A percentile compares a stretch with the other conserved stretches of the same genome.
These are phyloP conservation scores for Quercus ilex DNA, from an alignment of 306 rosid genomes.

Conservation along the genomic window DNA sequence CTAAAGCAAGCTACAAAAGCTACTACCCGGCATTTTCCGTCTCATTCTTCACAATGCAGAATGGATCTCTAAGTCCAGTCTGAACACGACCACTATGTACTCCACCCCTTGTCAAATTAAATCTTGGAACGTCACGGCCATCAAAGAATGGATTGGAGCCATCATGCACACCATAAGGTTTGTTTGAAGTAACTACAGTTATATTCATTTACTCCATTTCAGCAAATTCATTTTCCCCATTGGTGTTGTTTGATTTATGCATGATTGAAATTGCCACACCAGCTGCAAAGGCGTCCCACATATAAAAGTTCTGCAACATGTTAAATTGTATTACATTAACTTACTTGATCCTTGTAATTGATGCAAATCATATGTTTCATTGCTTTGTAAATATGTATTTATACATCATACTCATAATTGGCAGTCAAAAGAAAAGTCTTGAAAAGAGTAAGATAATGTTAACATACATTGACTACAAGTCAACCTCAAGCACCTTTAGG, in stretches of 20 bases:
- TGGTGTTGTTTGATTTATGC: slow-evolving; percentile 42
- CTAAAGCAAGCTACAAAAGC: not conserved
- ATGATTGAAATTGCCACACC: slow-evolving; percentile 83
- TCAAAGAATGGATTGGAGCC: slow-evolving; percentile 85
- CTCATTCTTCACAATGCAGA: slow-evolving; percentile 63
- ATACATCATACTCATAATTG: not conserved
- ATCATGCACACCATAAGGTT: slow-evolving; percentile 77
- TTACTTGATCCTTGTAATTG: not conserved
- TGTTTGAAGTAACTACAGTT: slow-evolving; percentile 79
- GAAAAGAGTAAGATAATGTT: not conserved
- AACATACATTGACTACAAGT: not conserved
- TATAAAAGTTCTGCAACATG: slow-evolving; percentile 65
- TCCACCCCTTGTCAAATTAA: slow-evolving; percentile 53
- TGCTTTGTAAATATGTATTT: too few relatives aligned
- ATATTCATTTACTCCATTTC: slow-evolving; percentile 83
- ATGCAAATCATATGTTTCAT: not conserved
- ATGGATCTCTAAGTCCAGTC: slow-evolving; percentile 73
- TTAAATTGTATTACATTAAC: slow-evolving; percentile 11
- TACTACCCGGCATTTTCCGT: slow-evolving; percentile 77
- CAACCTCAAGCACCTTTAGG: not conserved
- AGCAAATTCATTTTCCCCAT: slow-evolving; percentile 79
- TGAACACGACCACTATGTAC: slow-evolving; percentile 91
- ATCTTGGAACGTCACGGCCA: slow-evolving; percentile 52
- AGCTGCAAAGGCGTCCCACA: slow-evolving; percentile 89
- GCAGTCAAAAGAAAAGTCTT: not conserved